Evolutionary conservation across 2,329 filamentous ascomycete genomes (phyloP), one percentile per base, ranked within the genome.

Genomic region (Tolypocladium tundrense): DNA sequence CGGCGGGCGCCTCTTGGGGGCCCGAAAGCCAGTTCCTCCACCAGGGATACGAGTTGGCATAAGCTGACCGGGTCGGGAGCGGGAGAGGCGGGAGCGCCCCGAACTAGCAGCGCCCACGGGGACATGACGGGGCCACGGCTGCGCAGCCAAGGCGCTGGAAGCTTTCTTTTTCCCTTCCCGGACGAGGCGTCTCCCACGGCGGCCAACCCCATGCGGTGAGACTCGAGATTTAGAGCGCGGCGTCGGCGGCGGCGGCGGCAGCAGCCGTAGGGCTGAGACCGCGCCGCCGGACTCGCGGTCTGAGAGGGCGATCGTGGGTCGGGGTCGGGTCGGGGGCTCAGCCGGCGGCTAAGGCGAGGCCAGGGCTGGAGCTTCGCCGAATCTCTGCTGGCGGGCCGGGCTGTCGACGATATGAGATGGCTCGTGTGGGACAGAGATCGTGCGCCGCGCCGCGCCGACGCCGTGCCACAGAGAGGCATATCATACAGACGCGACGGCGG

Each of bases 381-480:
- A 16, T 14, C 11, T 27, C 43, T 48, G 42, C 43, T 14, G 43
- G 24, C 24, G 7, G 16, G 45, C 45, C 53, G 16, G 39, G 31
- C 31, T 13, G 48, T 27, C 37, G 50, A 24, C 31, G 50, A 45
- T 11, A 54, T 50, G 56, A 54, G 56, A 57, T 43, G 56, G 41
- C 56, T 57, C 56, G 56, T 33, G 56, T 57, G 39, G 56, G 56
- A 57, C 56, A 57, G 56, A 57, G 52, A 57, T 54, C 51, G 51
- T 50, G 51, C 52, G 48, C 55, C 55, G 35, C 31, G 31, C 31
- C 31, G 31, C 31, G 51, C 51, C 43, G 43, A 24, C 42, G 42
- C 42, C 13, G 51, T 39, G 51, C 39, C 24, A 39, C 53, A 40
- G n/a, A 40, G n/a, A 51, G 48, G 27, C 48, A 51, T 13, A 51